phyloP scores from a whole-genome alignment of 2,329 filamentous ascomycete species.

The Colletotrichum sp. region DNA sequence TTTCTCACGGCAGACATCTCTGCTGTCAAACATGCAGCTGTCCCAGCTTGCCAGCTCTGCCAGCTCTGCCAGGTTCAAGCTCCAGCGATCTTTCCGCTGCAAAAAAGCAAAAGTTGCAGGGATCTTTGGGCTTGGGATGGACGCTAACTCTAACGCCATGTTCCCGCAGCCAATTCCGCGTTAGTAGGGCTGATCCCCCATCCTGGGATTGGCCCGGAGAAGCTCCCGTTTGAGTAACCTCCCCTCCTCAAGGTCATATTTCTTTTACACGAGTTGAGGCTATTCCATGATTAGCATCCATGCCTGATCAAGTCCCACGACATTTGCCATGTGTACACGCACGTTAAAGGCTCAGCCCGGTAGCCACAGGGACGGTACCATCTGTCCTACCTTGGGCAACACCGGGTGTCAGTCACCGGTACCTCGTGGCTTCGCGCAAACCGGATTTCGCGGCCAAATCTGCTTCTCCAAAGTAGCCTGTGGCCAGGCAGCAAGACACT shows the following conservation, averaged over 20 bases:
- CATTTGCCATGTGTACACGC: not conserved
- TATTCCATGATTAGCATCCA: not conserved
- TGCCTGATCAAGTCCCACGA: not conserved
- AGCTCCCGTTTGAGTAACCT: not conserved
- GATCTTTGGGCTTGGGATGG: not conserved
- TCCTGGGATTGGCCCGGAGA: not conserved
- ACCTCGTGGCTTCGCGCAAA: not conserved
- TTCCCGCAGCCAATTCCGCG: not conserved
- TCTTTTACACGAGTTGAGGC: not conserved
- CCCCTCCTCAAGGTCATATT: not conserved
- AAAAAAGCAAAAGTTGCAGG: not conserved
- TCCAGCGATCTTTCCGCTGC: not conserved
- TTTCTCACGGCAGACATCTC: not conserved
- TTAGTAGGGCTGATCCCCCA: constrained; percentile 6
- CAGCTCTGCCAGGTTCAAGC: not conserved
- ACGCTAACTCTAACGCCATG: not conserved
- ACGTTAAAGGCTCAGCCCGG: not conserved
- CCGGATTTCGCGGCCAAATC: not conserved
- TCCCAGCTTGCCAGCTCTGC: not conserved
- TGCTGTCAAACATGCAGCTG: not conserved
- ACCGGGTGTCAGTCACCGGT: not conserved
- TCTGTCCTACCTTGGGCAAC: not conserved
- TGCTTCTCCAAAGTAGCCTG: not conserved
- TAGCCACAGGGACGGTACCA: not conserved
- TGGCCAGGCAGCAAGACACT: not conserved